Evolutionary conservation across 306 rosid species (phyloP).

Genomic region (Vachellia pachyceras): DNA sequence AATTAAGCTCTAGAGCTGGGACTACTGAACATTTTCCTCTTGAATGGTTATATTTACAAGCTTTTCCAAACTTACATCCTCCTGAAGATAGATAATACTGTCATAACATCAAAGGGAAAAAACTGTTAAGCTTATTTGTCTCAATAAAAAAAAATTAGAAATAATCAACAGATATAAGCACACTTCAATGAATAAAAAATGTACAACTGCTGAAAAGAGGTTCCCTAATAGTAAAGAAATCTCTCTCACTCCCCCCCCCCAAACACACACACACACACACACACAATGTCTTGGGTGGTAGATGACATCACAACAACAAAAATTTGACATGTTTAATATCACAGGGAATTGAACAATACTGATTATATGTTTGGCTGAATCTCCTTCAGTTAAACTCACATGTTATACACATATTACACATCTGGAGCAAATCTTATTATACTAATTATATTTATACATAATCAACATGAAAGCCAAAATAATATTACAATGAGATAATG

Average conservation of each 20-base stretch:
- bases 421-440: slow-evolving; percentile 9
- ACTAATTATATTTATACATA: slow-evolving; percentile 3
- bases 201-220: slow-evolving; percentile 13
- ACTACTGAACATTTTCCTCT: slow-evolving; percentile 46
- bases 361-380: slow-evolving; percentile 27
- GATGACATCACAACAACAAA: slow-evolving; percentile 20
- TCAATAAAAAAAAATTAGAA: slow-evolving; percentile 14
- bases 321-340: slow-evolving; percentile 21
- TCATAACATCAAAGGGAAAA: slow-evolving; percentile 41
- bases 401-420: slow-evolving; percentile 29
- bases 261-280: too few species aligned
- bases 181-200: slow-evolving; percentile 1
- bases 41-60: slow-evolving; percentile 84
- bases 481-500: slow-evolving; percentile 16
- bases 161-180: slow-evolving; percentile 24
- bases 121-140: slow-evolving; percentile 31
- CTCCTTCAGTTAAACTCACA: slow-evolving; percentile 24
- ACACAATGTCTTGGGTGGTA: not conserved
- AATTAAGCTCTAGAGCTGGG: slow-evolving; percentile 66
- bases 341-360: slow-evolving; percentile 10
- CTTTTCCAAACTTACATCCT: slow-evolving; percentile 86
- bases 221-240: slow-evolving; percentile 12
- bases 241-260: too few species aligned
- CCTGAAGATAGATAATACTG: slow-evolving; percentile 88
- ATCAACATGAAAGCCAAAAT: slow-evolving; percentile 26